A percentile compares a stretch with the other conserved stretches of the same genome.
Evolutionary conservation across 441 rosid genomes (phyloP).

Genomic region (Pelargonium citronellum): DNA sequence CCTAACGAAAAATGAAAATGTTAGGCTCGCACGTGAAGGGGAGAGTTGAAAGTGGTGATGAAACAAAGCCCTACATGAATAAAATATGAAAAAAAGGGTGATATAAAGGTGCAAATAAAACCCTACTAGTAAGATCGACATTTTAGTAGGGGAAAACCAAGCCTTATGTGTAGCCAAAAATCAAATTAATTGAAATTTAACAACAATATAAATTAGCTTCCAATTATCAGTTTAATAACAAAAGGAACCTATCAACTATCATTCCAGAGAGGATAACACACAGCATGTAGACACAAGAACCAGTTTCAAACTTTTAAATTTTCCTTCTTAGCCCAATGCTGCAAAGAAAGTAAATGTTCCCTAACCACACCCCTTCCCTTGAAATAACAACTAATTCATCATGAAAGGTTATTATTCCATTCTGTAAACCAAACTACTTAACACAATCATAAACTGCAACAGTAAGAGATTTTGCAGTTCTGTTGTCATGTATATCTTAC

Average conservation of each 20-base stretch:
- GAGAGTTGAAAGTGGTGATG: too few species aligned
- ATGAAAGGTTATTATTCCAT: background rate
- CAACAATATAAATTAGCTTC: background rate
- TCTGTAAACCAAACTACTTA: background rate
- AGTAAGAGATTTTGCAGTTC: background rate
- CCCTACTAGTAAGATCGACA: too few species aligned
- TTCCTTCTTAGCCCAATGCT: background rate
- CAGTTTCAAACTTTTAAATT: background rate
- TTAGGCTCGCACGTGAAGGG: too few species aligned
- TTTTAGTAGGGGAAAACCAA: too few species aligned
- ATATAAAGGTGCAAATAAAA: too few species aligned
- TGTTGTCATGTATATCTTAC: conserved; percentile 36
- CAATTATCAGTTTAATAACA: background rate
- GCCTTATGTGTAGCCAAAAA: too few species aligned
- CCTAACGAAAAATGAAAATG: too few species aligned
- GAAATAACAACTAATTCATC: background rate
- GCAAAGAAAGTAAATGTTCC: background rate
- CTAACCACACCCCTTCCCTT: background rate
- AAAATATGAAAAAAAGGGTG: too few species aligned
- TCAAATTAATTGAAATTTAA: too few species aligned
- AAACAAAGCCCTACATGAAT: too few species aligned
- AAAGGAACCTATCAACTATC: background rate
- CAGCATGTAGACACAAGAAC: background rate
- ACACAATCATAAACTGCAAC: background rate
- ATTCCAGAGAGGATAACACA: background rate